These are phyloP conservation scores for Venustampulla echinocandica DNA, from an alignment of 495 filamentous ascomycete genomes.

Conservation along the genomic window DNA sequence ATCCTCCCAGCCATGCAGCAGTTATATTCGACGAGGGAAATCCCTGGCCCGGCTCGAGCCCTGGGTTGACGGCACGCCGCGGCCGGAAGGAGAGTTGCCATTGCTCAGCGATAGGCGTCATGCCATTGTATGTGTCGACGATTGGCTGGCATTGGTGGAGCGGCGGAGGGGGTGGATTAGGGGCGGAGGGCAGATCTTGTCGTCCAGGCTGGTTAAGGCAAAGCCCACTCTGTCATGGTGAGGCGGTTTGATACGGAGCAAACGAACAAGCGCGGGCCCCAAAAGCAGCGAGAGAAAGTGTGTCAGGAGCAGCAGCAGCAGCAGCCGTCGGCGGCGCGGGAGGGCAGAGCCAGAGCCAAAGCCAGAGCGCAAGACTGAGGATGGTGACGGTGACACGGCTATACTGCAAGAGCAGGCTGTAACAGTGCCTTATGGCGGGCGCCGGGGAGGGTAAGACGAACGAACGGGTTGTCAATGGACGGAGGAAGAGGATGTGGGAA, in stretches of 20 bases:
- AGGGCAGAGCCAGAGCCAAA: constrained; percentile 18
- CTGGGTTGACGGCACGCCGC: constrained; percentile 26
- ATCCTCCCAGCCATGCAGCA: constrained; percentile 15
- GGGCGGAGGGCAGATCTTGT: background rate
- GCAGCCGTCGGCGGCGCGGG: no score
- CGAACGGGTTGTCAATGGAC: constrained; percentile 2
- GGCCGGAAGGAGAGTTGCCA: constrained; percentile 32
- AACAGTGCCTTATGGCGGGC: background rate
- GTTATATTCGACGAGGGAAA: constrained; percentile 27
- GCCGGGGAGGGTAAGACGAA: background rate
- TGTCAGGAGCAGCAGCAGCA: background rate
- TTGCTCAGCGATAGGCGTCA: constrained; percentile 37
- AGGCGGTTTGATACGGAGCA: constrained; percentile 16
- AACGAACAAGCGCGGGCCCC: constrained; percentile 20
- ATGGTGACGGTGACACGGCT: background rate
- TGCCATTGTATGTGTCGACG: constrained; percentile 20
- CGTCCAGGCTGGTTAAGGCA: background rate
- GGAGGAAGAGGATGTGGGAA: background rate
- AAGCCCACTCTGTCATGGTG: background rate
- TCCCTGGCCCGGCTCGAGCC: constrained; percentile 28
- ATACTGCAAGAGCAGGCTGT: background rate
- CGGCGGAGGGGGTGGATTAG: constrained; percentile 1
- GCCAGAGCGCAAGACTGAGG: constrained; percentile 6
- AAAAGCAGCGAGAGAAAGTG: constrained; percentile 14
- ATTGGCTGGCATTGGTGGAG: background rate